Evolutionary conservation across 1,284 basidiomycete species (phyloP), one percentile per base, ranked within the genome.

Genomic region (Cryptococcus neoformans): DNA sequence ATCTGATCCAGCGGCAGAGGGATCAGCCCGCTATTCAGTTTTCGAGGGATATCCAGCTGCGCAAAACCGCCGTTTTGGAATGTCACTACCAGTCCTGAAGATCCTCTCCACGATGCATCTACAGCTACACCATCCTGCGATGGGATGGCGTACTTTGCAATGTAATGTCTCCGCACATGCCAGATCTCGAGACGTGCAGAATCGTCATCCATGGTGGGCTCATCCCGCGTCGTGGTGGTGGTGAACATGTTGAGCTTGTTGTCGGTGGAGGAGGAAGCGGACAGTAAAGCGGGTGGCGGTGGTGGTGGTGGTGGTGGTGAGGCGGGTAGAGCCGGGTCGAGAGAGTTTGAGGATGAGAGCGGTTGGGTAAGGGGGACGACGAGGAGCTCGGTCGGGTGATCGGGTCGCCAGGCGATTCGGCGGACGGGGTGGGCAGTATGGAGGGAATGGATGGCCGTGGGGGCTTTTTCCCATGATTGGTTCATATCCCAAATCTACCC

Each of bases 91-190:
- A 93, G 73, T 1, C 84, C 81, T 70, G 89, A 83, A 0, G 87
- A 82, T 17, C 65, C 80, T 21, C 39, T 51, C 73, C 91, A 92
- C 21, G 80, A 80, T 14, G 88, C 79, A 62, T 90, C 89, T 85
- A 66, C 56, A 0, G 71, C 64, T 3, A 49, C 55, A 37, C 71
- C 68, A 53, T 72, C 72, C 34, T 59, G 55, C 1, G 62, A 54
- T 14, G 48, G 61, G 5, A 92, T 80, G 0, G 83, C 81, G 84
- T 91, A 93, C 74, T 93, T 93, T 5, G 88, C 85, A 47, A 93
- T 81, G 81, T 88, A 88, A 4, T 85, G 84, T 40, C 90, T 80
- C 42, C 90, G 81, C 0, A 90, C 89, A 69, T 94, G 91, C 91
- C 91, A 94, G 16, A 93, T 85, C 68, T 93, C 90, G 21, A 92